Percentiles rank a stretch among this genome's conserved stretches.
These are phyloP conservation scores for Amborella trichopoda DNA, from an alignment of 164 flowering plant genomes.

Conservation along the genomic window DNA sequence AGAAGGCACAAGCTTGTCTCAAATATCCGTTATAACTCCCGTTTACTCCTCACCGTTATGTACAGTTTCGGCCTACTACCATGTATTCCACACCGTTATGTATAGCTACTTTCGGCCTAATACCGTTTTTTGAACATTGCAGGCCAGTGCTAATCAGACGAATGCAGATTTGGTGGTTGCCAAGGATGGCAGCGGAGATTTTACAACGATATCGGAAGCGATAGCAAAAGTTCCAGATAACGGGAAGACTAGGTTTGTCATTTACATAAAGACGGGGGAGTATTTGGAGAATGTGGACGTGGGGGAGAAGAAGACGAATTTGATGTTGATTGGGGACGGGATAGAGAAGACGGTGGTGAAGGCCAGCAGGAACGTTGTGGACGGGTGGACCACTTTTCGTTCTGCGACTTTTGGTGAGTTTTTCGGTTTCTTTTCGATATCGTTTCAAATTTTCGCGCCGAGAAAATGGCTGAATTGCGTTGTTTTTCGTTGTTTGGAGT, in stretches of 20 bases:
- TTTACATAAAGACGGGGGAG: conserved; percentile 69
- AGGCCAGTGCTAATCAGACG: conserved; percentile 21
- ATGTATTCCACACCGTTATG: no score
- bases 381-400: conserved; percentile 80
- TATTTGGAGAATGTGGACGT: conserved; percentile 81
- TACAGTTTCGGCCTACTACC: no score
- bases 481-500: no score
- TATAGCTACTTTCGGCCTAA: no score
- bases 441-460: no score
- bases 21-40: no score
- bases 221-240: conserved; percentile 62
- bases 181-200: conserved; percentile 82
- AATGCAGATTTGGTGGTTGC: conserved; percentile 53
- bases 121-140: no score
- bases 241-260: conserved; percentile 52
- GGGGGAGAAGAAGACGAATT: conserved; percentile 34
- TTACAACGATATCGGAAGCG: conserved; percentile 60
- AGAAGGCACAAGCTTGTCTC: no score
- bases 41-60: no score
- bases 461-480: no score
- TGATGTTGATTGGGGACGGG: conserved; percentile 91
- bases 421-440: not conserved
- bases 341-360: conserved; percentile 74
- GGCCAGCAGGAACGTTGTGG: conserved; percentile 62
- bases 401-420: conserved; percentile 89